Evolutionary conservation across 1,139 yeast genomes (phyloP).

Genomic region (Debaryomyces sp.): DNA sequence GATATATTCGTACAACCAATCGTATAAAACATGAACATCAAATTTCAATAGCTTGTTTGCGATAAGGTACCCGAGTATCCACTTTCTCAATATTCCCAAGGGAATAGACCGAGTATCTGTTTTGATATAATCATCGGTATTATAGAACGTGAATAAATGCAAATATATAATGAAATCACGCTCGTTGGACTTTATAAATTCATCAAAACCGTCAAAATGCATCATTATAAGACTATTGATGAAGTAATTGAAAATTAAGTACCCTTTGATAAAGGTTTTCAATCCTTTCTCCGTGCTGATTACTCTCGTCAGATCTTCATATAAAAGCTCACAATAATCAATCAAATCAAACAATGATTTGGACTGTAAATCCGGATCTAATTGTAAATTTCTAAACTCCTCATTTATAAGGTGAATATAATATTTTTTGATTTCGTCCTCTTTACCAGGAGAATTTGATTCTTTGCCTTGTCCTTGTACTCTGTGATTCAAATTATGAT

Average conservation of each 20-base stretch:
- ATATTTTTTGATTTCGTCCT: conserved; percentile 15
- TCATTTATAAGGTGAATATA: conserved; percentile 34
- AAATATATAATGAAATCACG: conserved; percentile 48
- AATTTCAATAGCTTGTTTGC: conserved; percentile 37
- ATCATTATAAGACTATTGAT: conserved; percentile 47
- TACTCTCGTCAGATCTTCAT: conserved; percentile 31
- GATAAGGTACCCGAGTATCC: conserved; percentile 34
- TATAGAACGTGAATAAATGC: conserved; percentile 47
- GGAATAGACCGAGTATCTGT: conserved; percentile 26
- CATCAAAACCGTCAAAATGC: conserved; percentile 48
- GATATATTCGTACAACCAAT: conserved; percentile 47
- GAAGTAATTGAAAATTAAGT: conserved; percentile 46
- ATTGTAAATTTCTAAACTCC: conserved; percentile 42
- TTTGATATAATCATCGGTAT: conserved; percentile 30
- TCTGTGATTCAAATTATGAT: neutral
- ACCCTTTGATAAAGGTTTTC: conserved; percentile 39
- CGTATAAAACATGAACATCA: conserved; percentile 39
- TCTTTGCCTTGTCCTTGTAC: neutral
- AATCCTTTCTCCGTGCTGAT: conserved; percentile 21
- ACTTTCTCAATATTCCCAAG: conserved; percentile 27
- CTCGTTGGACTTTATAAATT: conserved; percentile 40
- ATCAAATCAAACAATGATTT: conserved; percentile 48
- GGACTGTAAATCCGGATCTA: conserved; percentile 30
- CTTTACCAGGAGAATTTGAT: neutral
- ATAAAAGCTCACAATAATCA: conserved; percentile 45